Percentiles rank a stretch among this genome's conserved stretches.
Evolutionary conservation across 75 land plant species (phyloP).

Genomic region (Selaginella tamariscina): DNA sequence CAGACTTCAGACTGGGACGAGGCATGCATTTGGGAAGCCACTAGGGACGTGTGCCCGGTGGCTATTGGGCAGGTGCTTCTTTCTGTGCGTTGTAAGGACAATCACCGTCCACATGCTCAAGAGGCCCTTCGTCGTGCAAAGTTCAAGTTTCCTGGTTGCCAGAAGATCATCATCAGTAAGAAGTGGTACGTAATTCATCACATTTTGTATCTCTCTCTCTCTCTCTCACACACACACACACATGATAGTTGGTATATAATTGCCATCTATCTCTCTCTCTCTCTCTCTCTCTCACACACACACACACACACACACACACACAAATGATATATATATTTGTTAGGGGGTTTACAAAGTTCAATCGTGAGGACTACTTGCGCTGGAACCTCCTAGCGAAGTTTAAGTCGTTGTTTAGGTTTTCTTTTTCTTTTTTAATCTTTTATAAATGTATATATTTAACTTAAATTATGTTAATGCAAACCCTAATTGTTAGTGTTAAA

Average conservation of each 20-base stretch:
- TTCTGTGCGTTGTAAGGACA: constrained; percentile 51
- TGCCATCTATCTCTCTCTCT: not conserved
- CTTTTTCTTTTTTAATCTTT: too few relatives aligned
- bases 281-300: not conserved
- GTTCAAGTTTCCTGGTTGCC: constrained; percentile 64
- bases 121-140: constrained; percentile 56
- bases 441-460: too few relatives aligned
- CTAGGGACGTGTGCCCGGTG: constrained; percentile 58
- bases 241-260: not conserved
- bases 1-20: constrained; percentile 62
- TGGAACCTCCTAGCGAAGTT: too few relatives aligned
- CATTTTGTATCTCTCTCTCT: not conserved
- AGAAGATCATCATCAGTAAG: constrained; percentile 53
- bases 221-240: too few relatives aligned
- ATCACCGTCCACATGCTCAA: constrained; percentile 40
- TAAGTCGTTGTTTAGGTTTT: too few relatives aligned
- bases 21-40: constrained; percentile 61
- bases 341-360: constrained; percentile 57
- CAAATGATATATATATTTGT: not conserved
- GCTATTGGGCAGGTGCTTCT: constrained; percentile 49
- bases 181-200: constrained; percentile 37
- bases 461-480: too few relatives aligned
- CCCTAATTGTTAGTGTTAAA: too few relatives aligned
- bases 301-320: not conserved
- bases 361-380: constrained; percentile 39